phyloP scores from a whole-genome alignment of 176 grass and related monocot species.

The Carex parvula region DNA sequence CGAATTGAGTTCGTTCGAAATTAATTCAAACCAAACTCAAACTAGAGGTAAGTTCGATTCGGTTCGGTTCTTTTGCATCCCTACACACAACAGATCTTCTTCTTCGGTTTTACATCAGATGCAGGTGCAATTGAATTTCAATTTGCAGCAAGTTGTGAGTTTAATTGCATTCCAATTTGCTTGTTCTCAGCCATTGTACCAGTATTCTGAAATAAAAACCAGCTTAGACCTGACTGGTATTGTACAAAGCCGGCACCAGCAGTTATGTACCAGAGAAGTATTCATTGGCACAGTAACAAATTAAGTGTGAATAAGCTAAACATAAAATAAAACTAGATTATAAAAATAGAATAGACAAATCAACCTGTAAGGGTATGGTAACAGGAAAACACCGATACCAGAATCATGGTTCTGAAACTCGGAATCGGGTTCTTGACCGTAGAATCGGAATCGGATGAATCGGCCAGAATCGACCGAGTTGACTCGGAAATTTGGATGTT shows the following conservation, averaged over 20 bases:
- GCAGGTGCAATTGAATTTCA: conserved; percentile 21
- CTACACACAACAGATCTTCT: conserved; percentile 88
- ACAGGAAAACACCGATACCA: too few relatives aligned
- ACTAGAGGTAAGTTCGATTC: too few relatives aligned
- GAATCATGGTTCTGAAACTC: too few relatives aligned
- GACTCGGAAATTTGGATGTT: too few relatives aligned
- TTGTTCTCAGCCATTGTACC: neutral
- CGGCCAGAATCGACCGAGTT: too few relatives aligned
- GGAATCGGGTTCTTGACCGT: too few relatives aligned
- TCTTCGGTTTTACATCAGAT: conserved; percentile 59
- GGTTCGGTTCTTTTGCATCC: too few relatives aligned
- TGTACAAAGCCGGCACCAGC: neutral
- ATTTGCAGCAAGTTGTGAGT: conserved; percentile 56
- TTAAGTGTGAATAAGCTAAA: neutral
- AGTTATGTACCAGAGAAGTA: neutral
- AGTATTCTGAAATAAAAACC: neutral
- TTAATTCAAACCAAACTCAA: too few relatives aligned
- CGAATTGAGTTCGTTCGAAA: too few relatives aligned
- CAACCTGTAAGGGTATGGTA: neutral
- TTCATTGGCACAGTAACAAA: neutral
- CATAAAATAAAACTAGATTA: too few relatives aligned
- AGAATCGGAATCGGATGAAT: too few relatives aligned
- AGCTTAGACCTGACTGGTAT: neutral
- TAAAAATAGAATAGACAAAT: too few relatives aligned
- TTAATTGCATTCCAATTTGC: conserved; percentile 41